Conservation (phyloP, 768 basidiomycete species). For the Pholiota molesta region DNA sequence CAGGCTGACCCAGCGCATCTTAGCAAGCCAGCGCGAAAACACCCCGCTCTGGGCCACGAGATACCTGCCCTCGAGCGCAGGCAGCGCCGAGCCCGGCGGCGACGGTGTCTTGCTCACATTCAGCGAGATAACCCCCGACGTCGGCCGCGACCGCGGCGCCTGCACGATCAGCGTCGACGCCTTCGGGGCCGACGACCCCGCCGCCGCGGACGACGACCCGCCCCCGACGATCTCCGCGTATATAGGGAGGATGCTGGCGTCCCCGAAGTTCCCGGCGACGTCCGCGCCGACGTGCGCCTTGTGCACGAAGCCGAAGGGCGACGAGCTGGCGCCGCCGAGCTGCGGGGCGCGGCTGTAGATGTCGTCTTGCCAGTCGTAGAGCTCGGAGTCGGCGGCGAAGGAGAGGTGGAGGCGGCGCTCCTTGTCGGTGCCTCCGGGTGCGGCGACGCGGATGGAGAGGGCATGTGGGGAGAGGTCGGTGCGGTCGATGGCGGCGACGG, state of each 20-base stretch:
- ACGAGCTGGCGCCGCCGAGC: constrained; percentile 22
- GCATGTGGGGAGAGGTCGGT: too few relatives aligned
- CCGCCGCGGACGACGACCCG: constrained; percentile 10
- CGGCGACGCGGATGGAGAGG: not conserved
- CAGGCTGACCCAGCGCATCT: constrained; percentile 75
- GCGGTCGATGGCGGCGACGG: too few relatives aligned
- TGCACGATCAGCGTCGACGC: not conserved
- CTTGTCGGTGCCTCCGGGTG: constrained; percentile 15
- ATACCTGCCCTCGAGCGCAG: constrained; percentile 55
- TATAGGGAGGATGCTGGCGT: constrained; percentile 28
- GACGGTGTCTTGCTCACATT: not conserved
- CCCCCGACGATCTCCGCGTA: constrained; percentile 30
- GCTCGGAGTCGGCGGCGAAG: constrained; percentile 39
- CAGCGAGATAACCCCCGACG: constrained; percentile 26
- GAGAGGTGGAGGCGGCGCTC: constrained; percentile 33
- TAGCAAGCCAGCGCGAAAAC: constrained; percentile 76
- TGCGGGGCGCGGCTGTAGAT: constrained; percentile 31
- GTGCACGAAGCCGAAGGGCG: constrained; percentile 42
- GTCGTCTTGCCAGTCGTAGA: constrained; percentile 52
- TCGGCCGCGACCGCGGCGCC: constrained; percentile 1
- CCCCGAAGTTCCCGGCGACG: constrained; percentile 32
- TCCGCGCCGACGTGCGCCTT: constrained; percentile 42
- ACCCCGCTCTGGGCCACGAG: constrained; percentile 75
- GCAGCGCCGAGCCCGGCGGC: not conserved
- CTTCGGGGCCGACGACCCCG: constrained; percentile 7